Evolutionary conservation across 2,329 filamentous ascomycete genomes (phyloP).

Genomic region (Arthrocladium fulminans): DNA sequence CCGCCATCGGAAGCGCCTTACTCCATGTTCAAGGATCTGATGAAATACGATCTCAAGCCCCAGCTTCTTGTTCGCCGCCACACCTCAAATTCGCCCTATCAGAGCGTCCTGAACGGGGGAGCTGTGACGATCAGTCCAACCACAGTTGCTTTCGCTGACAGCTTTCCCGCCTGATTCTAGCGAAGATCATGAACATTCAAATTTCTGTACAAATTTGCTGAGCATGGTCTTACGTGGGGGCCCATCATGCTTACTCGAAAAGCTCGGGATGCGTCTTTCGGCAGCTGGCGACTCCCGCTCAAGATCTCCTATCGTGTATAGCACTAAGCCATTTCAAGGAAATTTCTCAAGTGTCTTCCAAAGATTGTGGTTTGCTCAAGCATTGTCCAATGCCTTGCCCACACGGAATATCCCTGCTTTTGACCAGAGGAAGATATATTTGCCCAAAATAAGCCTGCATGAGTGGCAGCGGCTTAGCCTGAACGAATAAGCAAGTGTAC

Average conservation of each 20-base stretch:
- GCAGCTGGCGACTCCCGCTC: no score
- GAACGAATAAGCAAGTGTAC: neutral
- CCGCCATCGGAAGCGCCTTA: neutral
- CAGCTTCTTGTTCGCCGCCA: constrained; percentile 8
- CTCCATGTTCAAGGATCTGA: constrained; percentile 1
- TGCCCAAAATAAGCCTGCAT: neutral
- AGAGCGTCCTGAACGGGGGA: neutral
- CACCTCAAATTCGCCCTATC: neutral
- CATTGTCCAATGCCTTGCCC: no score
- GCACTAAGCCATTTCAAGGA: no score
- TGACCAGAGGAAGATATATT: neutral
- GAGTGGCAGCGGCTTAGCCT: neutral
- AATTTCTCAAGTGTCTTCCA: no score
- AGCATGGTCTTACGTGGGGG: no score
- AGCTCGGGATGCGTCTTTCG: no score
- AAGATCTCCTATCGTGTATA: no score
- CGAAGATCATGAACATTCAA: no score
- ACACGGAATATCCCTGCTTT: neutral
- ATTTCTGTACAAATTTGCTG: no score
- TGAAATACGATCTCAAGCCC: constrained; percentile 2
- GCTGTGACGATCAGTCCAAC: neutral
- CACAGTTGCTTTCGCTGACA: neutral
- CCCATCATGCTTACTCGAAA: no score
- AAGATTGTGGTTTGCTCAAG: no score
- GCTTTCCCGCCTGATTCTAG: no score